Base-by-base conservation (phyloP, 2,329 filamentous ascomycete genomes). In the Exophiala aquamarina region DNA sequence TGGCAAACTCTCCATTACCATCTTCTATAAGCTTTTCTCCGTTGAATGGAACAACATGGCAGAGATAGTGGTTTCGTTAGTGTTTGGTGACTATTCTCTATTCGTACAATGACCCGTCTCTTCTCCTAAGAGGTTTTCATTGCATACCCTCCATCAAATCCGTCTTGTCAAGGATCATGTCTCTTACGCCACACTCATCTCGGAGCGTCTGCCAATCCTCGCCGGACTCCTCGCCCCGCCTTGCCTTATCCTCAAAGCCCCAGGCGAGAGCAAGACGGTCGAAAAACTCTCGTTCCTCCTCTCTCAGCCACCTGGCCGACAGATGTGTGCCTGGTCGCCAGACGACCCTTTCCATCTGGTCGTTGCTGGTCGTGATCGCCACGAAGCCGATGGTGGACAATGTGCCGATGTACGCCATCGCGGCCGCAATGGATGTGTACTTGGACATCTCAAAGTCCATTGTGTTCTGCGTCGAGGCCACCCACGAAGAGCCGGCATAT, bases 111-210 rank as follows among this genome's bases (percentile, higher is more conserved):
- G 23, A 26, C 23, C 6, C 23, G 11, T 6, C 6, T 6, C 6
- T 11, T 6, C 6, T 26, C 23, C 23, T 6, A 6, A 26, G 11
- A 26, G n/a, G 11, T 13, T 32, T n/a, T 63, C 70, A 87, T 62
- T 88, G 78, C 90, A 96, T 96, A 14, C 92, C 93, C 57, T 89
- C 85, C 88, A 97, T 92, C 61, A 96, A 77, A 64, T 92, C 87
- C 13, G 89, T 84, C 56, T 85, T 84, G 68, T 98, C 93, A 42
- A 98, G 72, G 57, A 95, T 78, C 92, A 97, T 96, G 20, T 87
- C 86, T 63, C 87, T 84, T 61, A 86, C 77, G 29, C 87, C 82
- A 59, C 90, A 82, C 70, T 89, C 93, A 70, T 96, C 88, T 57
- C 84, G 82, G 54, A 98, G 73, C 23, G 79, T 81, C 59, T 94